Base-by-base conservation (phyloP, 1,284 basidiomycete genomes). In the Ustilago hordei region DNA sequence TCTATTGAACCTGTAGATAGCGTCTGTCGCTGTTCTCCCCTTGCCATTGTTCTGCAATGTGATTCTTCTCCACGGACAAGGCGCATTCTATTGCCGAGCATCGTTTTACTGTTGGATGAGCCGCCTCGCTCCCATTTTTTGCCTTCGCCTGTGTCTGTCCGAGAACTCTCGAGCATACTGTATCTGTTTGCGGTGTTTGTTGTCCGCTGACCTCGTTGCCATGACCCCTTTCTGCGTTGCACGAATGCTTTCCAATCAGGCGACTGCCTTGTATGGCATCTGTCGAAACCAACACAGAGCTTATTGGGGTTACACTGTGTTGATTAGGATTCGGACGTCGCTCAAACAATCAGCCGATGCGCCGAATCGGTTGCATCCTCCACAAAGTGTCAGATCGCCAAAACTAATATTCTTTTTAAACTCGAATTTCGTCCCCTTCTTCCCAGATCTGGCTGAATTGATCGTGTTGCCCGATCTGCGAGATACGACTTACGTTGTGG, bases 221-320 rank as follows among this genome's bases (percentile, higher is more conserved):
- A 5, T 41, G n/a, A 45, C 43, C n/a, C 43, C 43, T 45, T 45
- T 19, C n/a, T 45, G 17, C 43, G 43, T 45, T 19, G 43, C 11
- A 7, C 6, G n/a, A 7, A 9, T 19, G 4, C 13, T 8, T 9
- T 38, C 36, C 8, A 38, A 38, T 43, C 39, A 17, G 15, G 7
- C 12, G 39, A 15, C 39, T 6, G 9, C 12, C 39, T 6, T 15
- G 9, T 17, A 15, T 11, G 13, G 39, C 7, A 6, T 45, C 43
- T 45, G n/a, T 19, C 43, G 43, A 45, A 19, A 45, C 43, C n/a
- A 45, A 45, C 43, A 45, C 19, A 45, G n/a, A 45, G 43, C n/a
- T 45, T 45, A 9, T 45, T n/a, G 43, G n/a, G n/a, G 23, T 28
- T 23, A 28, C 23, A 28, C 23, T 19, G 43, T n/a, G 8, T 15